These are phyloP conservation scores for Pterocarpus santalinus DNA, from an alignment of 306 rosid genomes.

Conservation along the genomic window DNA sequence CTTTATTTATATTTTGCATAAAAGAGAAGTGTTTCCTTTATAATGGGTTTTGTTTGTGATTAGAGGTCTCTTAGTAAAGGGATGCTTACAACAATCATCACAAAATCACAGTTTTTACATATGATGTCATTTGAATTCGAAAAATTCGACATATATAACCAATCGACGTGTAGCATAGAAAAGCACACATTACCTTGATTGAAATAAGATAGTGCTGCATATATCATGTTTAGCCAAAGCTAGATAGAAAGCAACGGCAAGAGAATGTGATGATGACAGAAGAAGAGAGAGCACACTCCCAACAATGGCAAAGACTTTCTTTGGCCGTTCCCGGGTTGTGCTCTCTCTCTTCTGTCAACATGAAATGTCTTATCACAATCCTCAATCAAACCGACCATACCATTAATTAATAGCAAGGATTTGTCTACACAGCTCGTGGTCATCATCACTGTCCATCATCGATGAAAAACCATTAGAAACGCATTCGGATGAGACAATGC, in stretches of 20 bases:
- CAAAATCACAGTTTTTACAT: neutral
- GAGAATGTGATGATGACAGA: slow-evolving; percentile 63
- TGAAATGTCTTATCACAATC: slow-evolving; percentile 19
- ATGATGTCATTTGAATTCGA: neutral
- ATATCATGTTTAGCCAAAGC: neutral
- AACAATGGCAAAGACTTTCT: slow-evolving; percentile 61
- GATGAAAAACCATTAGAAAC: neutral
- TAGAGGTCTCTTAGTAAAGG: neutral
- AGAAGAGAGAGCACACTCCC: slow-evolving; percentile 90
- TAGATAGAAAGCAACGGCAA: too few species aligned
- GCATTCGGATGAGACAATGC: neutral
- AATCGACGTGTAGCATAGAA: neutral
- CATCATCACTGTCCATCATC: slow-evolving; percentile 4
- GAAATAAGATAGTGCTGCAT: neutral
- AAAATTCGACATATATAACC: neutral
- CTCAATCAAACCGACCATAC: neutral
- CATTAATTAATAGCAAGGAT: too few species aligned
- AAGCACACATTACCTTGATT: slow-evolving; percentile 33
- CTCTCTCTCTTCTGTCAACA: slow-evolving; percentile 99
- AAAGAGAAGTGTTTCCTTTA: neutral
- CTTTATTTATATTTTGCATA: neutral
- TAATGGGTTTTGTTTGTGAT: neutral
- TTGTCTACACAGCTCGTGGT: neutral
- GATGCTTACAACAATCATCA: neutral
- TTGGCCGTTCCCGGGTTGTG: slow-evolving; percentile 71